Evolutionary conservation across 495 filamentous ascomycete genomes (phyloP), one percentile per base, ranked within the genome.

Genomic region (Penicillium waksmanii): DNA sequence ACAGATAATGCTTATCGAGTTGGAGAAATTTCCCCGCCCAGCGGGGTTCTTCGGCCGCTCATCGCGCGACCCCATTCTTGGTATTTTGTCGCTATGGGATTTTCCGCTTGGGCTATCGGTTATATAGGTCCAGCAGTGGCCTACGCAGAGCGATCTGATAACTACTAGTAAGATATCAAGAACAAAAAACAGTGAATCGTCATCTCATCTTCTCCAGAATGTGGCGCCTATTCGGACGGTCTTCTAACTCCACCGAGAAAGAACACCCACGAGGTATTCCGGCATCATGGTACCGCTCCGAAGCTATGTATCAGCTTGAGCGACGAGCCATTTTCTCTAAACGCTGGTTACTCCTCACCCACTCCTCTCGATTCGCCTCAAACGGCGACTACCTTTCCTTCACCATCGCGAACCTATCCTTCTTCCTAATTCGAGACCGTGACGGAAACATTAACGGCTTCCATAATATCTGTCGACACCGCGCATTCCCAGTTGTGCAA

Each of bases 181-280:
- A 7, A 9, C 0, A 31, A 0, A 31, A 31, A 31, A 31, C 0
- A 7, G 5, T 31, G 8, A 8, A 8, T 31, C 5, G 8, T 38
- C 11, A 13, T n/a, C 15, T 38, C 36, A 38, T 38, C 11, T 38
- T 38, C 0, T 3, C 12, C 48, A 63, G 9, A 25, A 58, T 85
- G 89, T 61, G 86, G 85, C 48, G 88, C 83, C 82, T 82, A 84
- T 64, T 73, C 72, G 56, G 61, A 66, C 23, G 74, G 76, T 54
- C 84, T 86, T 33, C 80, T 84, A 69, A 71, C 72, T 36, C 82
- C 80, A 33, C 67, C 78, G 51, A 66, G 33, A 56, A 70, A 63
- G 61, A 64, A 33, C 55, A 69, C 21, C 66, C 68, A 17, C 63
- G 64, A 12, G 60, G 56, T 12, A 61, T 82, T 0, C 78, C 78